These are phyloP conservation scores for Spathaspora gorwiae DNA, from an alignment of 805 yeast genomes.

Conservation along the genomic window DNA sequence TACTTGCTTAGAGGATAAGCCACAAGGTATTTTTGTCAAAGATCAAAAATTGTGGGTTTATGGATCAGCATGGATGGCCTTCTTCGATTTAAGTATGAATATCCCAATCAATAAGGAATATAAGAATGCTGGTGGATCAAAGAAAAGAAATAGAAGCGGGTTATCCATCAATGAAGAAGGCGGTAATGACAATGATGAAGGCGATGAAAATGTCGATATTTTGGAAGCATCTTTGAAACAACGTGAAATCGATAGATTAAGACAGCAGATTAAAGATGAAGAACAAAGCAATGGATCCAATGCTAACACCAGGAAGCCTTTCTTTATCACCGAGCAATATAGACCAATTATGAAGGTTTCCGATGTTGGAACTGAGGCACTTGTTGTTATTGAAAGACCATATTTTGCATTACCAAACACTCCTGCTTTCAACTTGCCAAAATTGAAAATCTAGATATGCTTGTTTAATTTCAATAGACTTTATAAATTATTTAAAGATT, in stretches of 20 bases:
- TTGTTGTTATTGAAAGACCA: conserved; percentile 77
- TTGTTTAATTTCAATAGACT: no score
- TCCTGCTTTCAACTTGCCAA: conserved; percentile 63
- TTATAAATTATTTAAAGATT: no score
- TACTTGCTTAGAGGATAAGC: conserved; percentile 53
- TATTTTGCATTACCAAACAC: conserved; percentile 49
- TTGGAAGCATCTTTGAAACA: conserved; percentile 26
- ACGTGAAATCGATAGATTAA: conserved; percentile 26
- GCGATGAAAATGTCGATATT: conserved; percentile 20
- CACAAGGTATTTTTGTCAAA: conserved; percentile 65
- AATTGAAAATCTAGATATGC: conserved; percentile 39
- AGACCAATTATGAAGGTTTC: conserved; percentile 65
- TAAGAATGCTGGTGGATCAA: conserved; percentile 18
- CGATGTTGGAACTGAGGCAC: conserved; percentile 48
- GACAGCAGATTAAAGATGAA: conserved; percentile 37
- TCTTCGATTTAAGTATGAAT: conserved; percentile 59
- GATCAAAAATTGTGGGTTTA: conserved; percentile 68
- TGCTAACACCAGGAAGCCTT: conserved; percentile 38
- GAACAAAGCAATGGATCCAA: conserved; percentile 24
- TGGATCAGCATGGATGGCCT: conserved; percentile 79
- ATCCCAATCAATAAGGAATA: conserved; percentile 41
- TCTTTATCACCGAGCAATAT: conserved; percentile 74
- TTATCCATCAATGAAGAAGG: conserved; percentile 26
- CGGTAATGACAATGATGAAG: conserved; percentile 20
- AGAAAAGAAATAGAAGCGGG: conserved; percentile 44